These are phyloP conservation scores for Hydnum rufescens DNA, from an alignment of 768 basidiomycete species.

Conservation along the genomic window DNA sequence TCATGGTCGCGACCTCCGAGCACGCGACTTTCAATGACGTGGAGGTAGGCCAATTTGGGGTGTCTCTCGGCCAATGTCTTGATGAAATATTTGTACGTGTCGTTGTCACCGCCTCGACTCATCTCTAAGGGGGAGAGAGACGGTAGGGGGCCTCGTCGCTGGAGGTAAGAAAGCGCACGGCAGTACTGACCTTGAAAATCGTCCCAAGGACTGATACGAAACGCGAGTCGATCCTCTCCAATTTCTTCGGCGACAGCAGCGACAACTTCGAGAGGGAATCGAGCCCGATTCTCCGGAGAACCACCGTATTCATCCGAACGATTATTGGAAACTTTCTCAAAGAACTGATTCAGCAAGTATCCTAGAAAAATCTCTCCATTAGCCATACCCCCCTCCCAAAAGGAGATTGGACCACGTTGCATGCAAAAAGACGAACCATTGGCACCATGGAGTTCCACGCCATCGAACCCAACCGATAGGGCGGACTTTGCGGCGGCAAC, in stretches of 20 bases:
- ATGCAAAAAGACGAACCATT: constrained; percentile 5
- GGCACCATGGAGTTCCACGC: constrained; percentile 26
- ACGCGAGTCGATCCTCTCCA: constrained; percentile 41
- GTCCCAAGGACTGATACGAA: constrained; percentile 45
- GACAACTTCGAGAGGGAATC: constrained; percentile 41
- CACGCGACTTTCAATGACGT: constrained; percentile 24
- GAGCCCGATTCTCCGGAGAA: constrained; percentile 48
- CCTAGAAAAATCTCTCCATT: constrained; percentile 21
- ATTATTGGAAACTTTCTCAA: constrained; percentile 54
- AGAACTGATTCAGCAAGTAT: constrained; percentile 45
- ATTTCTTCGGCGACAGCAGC: constrained; percentile 33
- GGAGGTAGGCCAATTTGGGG: constrained; percentile 31
- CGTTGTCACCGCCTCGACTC: too few relatives aligned
- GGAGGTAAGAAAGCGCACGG: background rate
- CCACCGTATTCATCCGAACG: constrained; percentile 60
- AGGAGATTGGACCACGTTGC: too few relatives aligned
- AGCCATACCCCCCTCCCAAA: too few relatives aligned
- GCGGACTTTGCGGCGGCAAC: constrained; percentile 36
- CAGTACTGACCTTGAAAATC: constrained; percentile 25
- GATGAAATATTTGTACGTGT: constrained; percentile 34
- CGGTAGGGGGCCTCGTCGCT: background rate
- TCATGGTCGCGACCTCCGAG: background rate
- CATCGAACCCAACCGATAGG: constrained; percentile 48
- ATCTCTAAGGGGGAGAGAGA: too few relatives aligned
- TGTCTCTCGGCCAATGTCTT: constrained; percentile 28